Evolutionary conservation across 83 land plant genomes (phyloP).

Genomic region (Isoetes engelmannii): DNA sequence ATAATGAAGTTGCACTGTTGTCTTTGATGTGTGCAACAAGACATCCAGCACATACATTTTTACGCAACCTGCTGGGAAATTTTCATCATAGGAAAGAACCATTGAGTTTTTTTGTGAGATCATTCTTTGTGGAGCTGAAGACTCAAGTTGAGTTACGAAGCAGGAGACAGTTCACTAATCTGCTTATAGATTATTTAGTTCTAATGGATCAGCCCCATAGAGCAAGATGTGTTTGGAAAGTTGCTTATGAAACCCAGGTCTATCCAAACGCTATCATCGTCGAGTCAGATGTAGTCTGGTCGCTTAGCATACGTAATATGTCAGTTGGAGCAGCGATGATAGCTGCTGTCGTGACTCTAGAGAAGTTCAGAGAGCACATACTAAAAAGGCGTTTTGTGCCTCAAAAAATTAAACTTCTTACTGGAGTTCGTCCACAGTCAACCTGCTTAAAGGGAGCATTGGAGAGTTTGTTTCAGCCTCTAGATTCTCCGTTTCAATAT

Average conservation of each 20-base stretch:
- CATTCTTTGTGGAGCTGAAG: conserved; percentile 58
- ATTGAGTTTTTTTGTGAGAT: conserved; percentile 54
- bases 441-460: conserved; percentile 60
- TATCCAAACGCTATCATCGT: conserved; percentile 78
- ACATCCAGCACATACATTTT: conserved; percentile 61
- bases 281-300: conserved; percentile 77
- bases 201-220: conserved; percentile 77
- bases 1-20: conserved; percentile 57
- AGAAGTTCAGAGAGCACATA: conserved; percentile 77
- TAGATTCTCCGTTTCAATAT: conserved; percentile 58
- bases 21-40: conserved; percentile 48
- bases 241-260: conserved; percentile 70
- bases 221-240: conserved; percentile 79
- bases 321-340: conserved; percentile 74
- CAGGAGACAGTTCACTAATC: conserved; percentile 61
- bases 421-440: conserved; percentile 26
- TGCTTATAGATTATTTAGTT: conserved; percentile 68
- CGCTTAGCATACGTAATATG: conserved; percentile 61
- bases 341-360: conserved; percentile 68
- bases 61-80: conserved; percentile 72
- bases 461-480: conserved; percentile 49
- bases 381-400: conserved; percentile 72
- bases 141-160: conserved; percentile 55
- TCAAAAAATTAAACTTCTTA: conserved; percentile 65
- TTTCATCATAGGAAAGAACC: conserved; percentile 69